Conservation (phyloP, 352 stramenopile species). For the Globisporangium rhizosaccharum region DNA sequence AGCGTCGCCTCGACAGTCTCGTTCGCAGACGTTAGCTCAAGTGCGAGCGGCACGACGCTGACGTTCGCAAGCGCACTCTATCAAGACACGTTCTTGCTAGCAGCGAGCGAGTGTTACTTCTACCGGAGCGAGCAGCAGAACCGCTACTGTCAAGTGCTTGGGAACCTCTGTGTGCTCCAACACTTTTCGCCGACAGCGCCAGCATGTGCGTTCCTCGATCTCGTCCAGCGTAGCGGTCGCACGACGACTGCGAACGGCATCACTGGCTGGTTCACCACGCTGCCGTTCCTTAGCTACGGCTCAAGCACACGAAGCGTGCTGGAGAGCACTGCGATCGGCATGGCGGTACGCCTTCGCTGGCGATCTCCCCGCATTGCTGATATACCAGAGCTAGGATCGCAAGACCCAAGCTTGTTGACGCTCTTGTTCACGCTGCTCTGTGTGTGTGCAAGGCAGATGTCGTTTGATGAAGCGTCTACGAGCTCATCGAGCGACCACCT, state of each 20-base stretch:
- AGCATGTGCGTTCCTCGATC: conserved; percentile 72
- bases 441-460: conserved; percentile 47
- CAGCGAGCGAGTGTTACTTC: conserved; percentile 84
- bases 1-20: conserved; percentile 24
- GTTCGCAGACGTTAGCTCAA: conserved; percentile 36
- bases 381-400: neutral
- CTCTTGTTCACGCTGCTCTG: neutral
- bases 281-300: conserved; percentile 89
- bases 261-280: conserved; percentile 59
- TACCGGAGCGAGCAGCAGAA: conserved; percentile 66
- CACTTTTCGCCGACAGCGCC: conserved; percentile 63
- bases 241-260: conserved; percentile 38
- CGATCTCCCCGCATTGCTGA: neutral
- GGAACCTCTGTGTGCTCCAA: conserved; percentile 92
- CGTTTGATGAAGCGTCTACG: conserved; percentile 56
- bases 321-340: conserved; percentile 60
- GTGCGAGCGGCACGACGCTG: conserved; percentile 20
- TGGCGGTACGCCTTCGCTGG: conserved; percentile 38
- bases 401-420: neutral
- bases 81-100: conserved; percentile 71
- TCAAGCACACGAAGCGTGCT: conserved; percentile 51
- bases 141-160: conserved; percentile 82
- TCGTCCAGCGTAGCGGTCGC: conserved; percentile 59
- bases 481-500: conserved; percentile 55
- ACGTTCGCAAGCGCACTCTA: conserved; percentile 57